Conservation (phyloP, 129 eudicot genomes). For the Centaurea solstitialis region DNA sequence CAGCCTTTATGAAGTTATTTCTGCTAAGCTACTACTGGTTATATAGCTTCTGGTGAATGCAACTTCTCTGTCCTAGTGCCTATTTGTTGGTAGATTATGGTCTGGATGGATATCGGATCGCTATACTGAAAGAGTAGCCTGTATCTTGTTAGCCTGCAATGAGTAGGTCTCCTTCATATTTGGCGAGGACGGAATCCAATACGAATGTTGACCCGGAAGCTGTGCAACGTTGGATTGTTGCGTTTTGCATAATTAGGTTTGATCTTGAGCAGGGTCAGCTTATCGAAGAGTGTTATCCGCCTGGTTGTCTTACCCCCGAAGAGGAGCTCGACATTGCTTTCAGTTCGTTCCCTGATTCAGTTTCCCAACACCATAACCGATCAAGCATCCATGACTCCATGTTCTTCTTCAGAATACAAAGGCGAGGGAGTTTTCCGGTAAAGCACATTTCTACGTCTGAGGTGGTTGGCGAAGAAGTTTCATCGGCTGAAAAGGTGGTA, state of each 20-base stretch:
- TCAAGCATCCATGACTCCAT: constrained; percentile 94
- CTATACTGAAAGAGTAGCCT: constrained; percentile 20
- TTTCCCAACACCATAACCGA: constrained; percentile 87
- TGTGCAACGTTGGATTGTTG: constrained; percentile 78
- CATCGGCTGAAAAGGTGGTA: constrained; percentile 12
- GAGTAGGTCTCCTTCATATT: constrained; percentile 89
- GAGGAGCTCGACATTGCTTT: constrained; percentile 93
- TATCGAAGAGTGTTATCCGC: constrained; percentile 92
- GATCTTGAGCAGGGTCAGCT: constrained; percentile 97
- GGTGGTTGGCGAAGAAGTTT: constrained; percentile 34
- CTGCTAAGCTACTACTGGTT: not conserved
- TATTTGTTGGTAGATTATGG: constrained; percentile 23
- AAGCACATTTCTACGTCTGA: constrained; percentile 30
- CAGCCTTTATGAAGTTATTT: constrained; percentile 16
- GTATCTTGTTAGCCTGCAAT: constrained; percentile 47
- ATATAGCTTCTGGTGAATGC: constrained; percentile 6
- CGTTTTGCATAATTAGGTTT: constrained; percentile 86
- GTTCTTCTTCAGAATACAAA: constrained; percentile 80
- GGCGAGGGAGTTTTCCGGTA: constrained; percentile 36
- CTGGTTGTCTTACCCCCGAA: constrained; percentile 78
- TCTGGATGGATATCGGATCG: constrained; percentile 17
- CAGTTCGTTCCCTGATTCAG: constrained; percentile 97
- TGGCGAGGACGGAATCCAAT: constrained; percentile 53
- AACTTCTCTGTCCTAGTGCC: not conserved
- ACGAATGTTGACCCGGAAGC: constrained; percentile 57